Conservation (phyloP, 768 basidiomycete species). For the Stropharia rugosoannulata region DNA sequence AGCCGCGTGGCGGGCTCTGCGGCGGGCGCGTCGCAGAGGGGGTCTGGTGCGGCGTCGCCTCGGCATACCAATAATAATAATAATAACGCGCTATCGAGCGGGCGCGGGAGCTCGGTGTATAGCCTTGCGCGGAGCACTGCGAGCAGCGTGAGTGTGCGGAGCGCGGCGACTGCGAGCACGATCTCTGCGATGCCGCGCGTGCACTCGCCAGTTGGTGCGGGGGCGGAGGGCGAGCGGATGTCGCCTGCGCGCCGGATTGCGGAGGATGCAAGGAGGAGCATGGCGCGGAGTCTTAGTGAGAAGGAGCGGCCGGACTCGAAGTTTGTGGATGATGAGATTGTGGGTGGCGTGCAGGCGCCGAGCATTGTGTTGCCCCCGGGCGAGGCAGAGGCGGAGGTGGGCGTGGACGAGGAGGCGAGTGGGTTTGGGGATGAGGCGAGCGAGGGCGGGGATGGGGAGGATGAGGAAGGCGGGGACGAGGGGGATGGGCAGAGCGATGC, state of each 20-base stretch:
- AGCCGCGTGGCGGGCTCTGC: conserved; percentile 13
- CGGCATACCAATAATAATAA: too few species aligned
- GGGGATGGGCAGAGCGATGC: conserved; percentile 1
- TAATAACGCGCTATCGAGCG: neutral
- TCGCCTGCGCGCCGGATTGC: conserved; percentile 29
- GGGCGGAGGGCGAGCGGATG: conserved; percentile 11
- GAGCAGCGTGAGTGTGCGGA: conserved; percentile 6
- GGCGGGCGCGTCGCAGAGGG: neutral
- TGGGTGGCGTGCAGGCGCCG: conserved; percentile 1
- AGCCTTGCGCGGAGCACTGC: conserved; percentile 11
- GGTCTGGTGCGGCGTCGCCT: too few species aligned
- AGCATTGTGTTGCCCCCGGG: conserved; percentile 6
- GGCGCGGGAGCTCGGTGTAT: conserved; percentile 6
- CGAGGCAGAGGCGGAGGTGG: conserved; percentile 8
- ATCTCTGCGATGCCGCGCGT: conserved; percentile 13
- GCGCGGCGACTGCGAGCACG: conserved; percentile 13
- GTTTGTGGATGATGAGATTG: conserved; percentile 27
- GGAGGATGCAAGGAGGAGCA: conserved; percentile 19
- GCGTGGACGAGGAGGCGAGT: neutral
- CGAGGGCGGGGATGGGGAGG: conserved; percentile 5
- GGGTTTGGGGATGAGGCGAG: neutral
- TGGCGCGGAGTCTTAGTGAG: too few species aligned
- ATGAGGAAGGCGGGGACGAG: neutral
- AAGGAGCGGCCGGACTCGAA: conserved; percentile 69
- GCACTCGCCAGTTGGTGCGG: neutral